phyloP scores from a whole-genome alignment of 2,329 filamentous ascomycete genomes.

The Fusarium odoratissimum region DNA sequence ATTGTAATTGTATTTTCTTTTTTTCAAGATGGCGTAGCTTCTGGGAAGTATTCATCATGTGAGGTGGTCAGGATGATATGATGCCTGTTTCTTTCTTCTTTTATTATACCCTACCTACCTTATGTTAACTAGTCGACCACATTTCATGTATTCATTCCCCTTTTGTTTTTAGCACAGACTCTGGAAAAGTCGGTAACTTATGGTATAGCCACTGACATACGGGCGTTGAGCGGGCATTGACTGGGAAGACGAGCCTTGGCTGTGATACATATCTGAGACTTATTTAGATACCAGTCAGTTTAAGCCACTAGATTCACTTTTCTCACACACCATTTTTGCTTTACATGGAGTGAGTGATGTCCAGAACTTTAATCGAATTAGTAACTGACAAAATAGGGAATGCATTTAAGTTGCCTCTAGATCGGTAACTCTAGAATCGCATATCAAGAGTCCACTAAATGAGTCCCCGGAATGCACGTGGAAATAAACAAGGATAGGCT shows the following conservation, averaged over 20 bases:
- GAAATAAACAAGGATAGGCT: slow-evolving; percentile 27
- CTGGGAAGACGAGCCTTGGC: slow-evolving; percentile 6
- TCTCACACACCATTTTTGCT: neutral
- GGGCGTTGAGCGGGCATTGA: slow-evolving; percentile 22
- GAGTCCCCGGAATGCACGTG: slow-evolving; percentile 39
- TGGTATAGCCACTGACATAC: slow-evolving; percentile 9
- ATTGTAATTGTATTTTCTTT: slow-evolving; percentile 17
- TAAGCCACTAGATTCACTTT: slow-evolving; percentile 12
- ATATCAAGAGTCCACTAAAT: slow-evolving; percentile 21
- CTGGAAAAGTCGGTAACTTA: slow-evolving; percentile 19
- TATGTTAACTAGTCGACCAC: slow-evolving; percentile 27
- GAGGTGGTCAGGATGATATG: slow-evolving; percentile 33
- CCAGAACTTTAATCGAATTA: neutral
- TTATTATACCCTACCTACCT: slow-evolving; percentile 37
- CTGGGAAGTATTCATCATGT: slow-evolving; percentile 42
- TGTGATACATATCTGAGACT: slow-evolving; percentile 23
- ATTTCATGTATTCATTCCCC: slow-evolving; percentile 26
- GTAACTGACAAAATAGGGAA: neutral
- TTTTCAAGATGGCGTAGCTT: slow-evolving; percentile 35
- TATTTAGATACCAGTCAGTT: slow-evolving; percentile 19
- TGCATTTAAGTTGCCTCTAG: neutral
- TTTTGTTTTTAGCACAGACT: slow-evolving; percentile 14
- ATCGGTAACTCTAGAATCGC: neutral
- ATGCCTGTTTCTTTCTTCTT: slow-evolving; percentile 40
- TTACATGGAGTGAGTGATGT: neutral